Percentiles rank a stretch among this genome's conserved stretches.
phyloP scores from a whole-genome alignment of 2,329 filamentous ascomycete genomes.

The Leptographium radiaticola region DNA sequence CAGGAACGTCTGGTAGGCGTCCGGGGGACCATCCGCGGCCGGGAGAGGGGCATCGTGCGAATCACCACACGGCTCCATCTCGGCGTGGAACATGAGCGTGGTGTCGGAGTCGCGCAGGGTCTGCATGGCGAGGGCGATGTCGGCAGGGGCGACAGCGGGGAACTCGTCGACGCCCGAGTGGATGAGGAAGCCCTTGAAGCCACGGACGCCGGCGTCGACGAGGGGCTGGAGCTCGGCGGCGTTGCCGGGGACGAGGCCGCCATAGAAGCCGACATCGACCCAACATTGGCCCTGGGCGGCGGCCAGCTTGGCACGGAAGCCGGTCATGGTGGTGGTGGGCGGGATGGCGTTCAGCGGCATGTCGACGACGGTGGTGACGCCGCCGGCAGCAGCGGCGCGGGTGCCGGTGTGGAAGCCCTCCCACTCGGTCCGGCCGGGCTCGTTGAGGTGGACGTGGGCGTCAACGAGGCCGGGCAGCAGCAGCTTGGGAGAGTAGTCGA shows the following conservation, averaged over 20 bases:
- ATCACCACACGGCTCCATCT: conserved; percentile 67
- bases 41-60: not conserved
- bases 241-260: conserved; percentile 87
- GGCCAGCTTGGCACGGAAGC: conserved; percentile 71
- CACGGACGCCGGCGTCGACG: conserved; percentile 74
- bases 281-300: conserved; percentile 83
- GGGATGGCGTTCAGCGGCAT: conserved; percentile 98
- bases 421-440: conserved; percentile 95
- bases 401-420: conserved; percentile 96
- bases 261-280: conserved; percentile 98
- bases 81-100: conserved; percentile 97
- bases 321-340: conserved; percentile 78
- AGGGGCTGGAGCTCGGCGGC: conserved; percentile 63
- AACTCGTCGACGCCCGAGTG: conserved; percentile 97
- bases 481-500: conserved; percentile 72
- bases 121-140: conserved; percentile 68
- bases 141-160: conserved; percentile 68
- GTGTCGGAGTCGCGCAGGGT: conserved; percentile 71
- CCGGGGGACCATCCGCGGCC: conserved; percentile 45
- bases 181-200: conserved; percentile 96
- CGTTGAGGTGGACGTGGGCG: conserved; percentile 94
- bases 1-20: conserved; percentile 79
- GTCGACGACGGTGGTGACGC: conserved; percentile 91
- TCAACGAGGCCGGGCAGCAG: conserved; percentile 87
- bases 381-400: conserved; percentile 82